Evolutionary conservation across 73 alveolate genomes (phyloP).

Genomic region (Uronychia setigera): DNA sequence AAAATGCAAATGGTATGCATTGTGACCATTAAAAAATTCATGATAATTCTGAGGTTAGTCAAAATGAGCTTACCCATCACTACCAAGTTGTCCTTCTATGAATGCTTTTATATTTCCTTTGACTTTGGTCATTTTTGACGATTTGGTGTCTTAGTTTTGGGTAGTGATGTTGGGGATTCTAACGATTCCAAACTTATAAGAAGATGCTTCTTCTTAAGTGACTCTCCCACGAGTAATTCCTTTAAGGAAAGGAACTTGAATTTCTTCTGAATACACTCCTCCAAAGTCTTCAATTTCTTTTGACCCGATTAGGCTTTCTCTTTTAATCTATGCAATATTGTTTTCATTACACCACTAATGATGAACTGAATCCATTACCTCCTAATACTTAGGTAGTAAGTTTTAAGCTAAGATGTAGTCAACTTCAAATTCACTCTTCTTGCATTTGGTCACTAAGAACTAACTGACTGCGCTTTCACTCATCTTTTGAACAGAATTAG

Average conservation of each 20-base stretch:
- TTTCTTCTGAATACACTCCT: not conserved
- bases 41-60: not conserved
- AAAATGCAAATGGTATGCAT: not conserved
- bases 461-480: not conserved
- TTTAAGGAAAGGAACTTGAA: slow-evolving; percentile 4
- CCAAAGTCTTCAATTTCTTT: slow-evolving; percentile 12
- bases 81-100: not conserved
- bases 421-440: not conserved
- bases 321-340: not conserved
- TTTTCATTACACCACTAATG: slow-evolving; percentile 28
- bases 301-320: slow-evolving; percentile 3
- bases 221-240: not conserved
- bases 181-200: slow-evolving; percentile 4
- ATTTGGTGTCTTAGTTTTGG: not conserved
- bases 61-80: not conserved
- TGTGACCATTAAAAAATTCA: not conserved
- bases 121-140: not conserved
- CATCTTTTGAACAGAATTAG: not conserved
- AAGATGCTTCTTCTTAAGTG: not conserved
- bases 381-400: slow-evolving; percentile 5
- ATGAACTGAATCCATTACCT: too few relatives aligned
- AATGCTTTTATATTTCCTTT: not conserved
- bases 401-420: slow-evolving; percentile 21
- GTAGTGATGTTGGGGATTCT: slow-evolving; percentile 26
- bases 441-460: slow-evolving; percentile 11